These are phyloP conservation scores for Zygosaccharomyces sapae DNA, from an alignment of 1,139 yeast genomes.

Conservation along the genomic window DNA sequence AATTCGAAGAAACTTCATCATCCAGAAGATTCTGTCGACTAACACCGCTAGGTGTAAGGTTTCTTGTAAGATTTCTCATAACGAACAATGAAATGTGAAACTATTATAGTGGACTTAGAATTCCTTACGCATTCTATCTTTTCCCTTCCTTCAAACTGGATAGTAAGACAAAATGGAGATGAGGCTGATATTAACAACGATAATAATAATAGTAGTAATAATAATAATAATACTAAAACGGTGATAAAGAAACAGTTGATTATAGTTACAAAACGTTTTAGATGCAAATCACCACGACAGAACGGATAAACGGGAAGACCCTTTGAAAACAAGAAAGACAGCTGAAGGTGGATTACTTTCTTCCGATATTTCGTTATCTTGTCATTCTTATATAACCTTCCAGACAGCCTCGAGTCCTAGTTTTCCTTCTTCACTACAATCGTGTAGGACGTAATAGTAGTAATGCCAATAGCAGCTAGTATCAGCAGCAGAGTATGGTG, in stretches of 20 bases:
- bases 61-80: slow-evolving; percentile 11
- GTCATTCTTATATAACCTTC: too few relatives aligned
- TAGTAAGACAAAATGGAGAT: not conserved
- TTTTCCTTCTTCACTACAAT: too few relatives aligned
- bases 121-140: not conserved
- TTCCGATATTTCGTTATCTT: too few relatives aligned
- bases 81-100: not conserved
- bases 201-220: not conserved
- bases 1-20: slow-evolving; percentile 6
- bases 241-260: not conserved
- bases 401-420: too few relatives aligned
- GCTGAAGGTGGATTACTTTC: not conserved
- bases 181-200: too few relatives aligned
- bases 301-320: not conserved
- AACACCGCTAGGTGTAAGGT: slow-evolving; percentile 16
- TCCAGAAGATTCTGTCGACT: slow-evolving; percentile 10
- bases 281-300: not conserved
- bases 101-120: not conserved
- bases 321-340: not conserved
- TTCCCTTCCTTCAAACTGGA: not conserved
- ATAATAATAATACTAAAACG: not conserved
- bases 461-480: too few relatives aligned
- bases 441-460: too few relatives aligned
- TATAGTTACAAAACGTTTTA: slow-evolving; percentile 4
- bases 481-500: too few relatives aligned